Evolutionary conservation across 139 green algal genomes (phyloP).

Genomic region (Chara braunii): DNA sequence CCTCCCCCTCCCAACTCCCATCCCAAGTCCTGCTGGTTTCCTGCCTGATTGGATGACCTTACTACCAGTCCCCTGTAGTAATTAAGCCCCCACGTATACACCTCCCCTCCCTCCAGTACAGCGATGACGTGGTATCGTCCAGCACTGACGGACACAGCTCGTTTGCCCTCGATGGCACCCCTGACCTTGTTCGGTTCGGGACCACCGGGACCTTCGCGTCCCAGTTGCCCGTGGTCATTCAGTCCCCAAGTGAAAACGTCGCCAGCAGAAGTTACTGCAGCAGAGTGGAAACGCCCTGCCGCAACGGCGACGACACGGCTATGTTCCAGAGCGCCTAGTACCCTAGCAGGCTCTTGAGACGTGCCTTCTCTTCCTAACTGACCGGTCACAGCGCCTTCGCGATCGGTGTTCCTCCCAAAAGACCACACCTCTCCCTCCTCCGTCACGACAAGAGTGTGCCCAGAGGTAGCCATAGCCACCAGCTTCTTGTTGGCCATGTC

Average conservation of each 20-base stretch:
- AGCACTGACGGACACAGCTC: background rate
- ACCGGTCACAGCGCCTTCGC: no score
- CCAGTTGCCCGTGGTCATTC: conserved; percentile 34
- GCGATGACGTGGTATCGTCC: conserved; percentile 18
- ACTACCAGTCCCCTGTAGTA: conserved; percentile 6
- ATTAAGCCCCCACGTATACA: conserved; percentile 27
- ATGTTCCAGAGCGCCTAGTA: background rate
- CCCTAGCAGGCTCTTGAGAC: background rate
- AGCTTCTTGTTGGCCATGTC: background rate
- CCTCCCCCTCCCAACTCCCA: background rate
- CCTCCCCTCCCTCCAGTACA: background rate
- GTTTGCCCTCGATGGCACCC: background rate
- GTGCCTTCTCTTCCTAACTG: no score
- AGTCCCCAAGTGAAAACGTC: conserved; percentile 34
- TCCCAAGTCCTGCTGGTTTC: background rate
- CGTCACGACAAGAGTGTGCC: no score
- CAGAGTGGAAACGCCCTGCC: conserved; percentile 24
- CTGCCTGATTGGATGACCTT: background rate
- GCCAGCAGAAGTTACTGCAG: conserved; percentile 16
- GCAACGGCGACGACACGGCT: conserved; percentile 1
- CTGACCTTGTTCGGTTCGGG: background rate
- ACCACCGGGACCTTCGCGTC: conserved; percentile 19
- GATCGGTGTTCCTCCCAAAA: no score
- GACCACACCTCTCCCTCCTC: no score
- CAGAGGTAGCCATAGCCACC: no score